Base-by-base conservation (phyloP, 495 filamentous ascomycete species). In the Aspergillus asperescens region DNA sequence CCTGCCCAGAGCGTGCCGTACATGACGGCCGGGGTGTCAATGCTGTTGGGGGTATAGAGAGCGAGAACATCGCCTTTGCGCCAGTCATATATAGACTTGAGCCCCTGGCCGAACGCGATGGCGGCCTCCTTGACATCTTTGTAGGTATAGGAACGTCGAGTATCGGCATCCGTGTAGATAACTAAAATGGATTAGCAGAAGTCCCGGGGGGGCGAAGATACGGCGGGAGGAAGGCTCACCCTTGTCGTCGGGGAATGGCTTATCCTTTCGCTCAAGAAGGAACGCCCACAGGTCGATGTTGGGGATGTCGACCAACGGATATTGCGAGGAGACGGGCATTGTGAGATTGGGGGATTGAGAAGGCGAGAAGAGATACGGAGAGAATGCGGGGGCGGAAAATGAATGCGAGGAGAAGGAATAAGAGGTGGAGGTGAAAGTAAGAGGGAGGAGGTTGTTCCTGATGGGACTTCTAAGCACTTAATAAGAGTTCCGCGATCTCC, bases 1-100 rank as follows among this genome's bases (percentile, higher is more conserved):
- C 90, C 92, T 0, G 90, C 87, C 86, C 89, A 96, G 58, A 86
- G 82, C 8, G 79, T 73, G 19, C 90, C 92, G 77, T 88, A 91
- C 64, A 75, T 87, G 41, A 93, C 66, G 4, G 76, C 70, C 16
- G 85, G 77, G 27, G 82, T 82, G 63, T 92, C 87, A 58, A 92
- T 83, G 60, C 77, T 81, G 62, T 92, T 95, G 38, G 88, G 84
- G 3, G 83, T 82, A 64, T 77, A 84, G 34, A 92, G 67, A 6
- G 77, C 82, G 5, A 93, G 67, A 5, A 88, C 84, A 63, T 91
- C 89, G 52, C 89, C 89, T 61, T 86, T 91, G 54, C 78, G 76
- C 88, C 89, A 96, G 39, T 82, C 75, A 75, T 81, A 95, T 13
- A 54, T 55, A 22, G 77, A 74, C 61, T 82, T 84, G 9, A 97